Conservation (phyloP, 306 rosid genomes). For the Vicia villosa region DNA sequence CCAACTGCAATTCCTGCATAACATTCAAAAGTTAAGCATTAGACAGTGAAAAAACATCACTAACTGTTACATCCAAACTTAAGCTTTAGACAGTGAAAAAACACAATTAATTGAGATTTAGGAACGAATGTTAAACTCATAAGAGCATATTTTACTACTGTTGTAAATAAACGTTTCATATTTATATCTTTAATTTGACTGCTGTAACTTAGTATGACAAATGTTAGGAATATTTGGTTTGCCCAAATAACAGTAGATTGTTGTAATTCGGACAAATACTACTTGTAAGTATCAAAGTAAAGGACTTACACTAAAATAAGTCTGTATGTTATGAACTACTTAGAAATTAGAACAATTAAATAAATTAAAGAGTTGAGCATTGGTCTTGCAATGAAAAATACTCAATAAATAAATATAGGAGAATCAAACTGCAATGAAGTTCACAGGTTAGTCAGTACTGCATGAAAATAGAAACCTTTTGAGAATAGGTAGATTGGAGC, state of each 20-base stretch:
- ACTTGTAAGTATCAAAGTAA: slow-evolving; percentile 14
- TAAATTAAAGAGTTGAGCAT: slow-evolving; percentile 22
- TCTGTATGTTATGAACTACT: slow-evolving; percentile 14
- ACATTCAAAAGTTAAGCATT: slow-evolving; percentile 29
- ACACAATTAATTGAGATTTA: slow-evolving; percentile 6
- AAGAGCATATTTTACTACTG: slow-evolving; percentile 11
- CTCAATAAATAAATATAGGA: slow-evolving; percentile 26
- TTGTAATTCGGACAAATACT: slow-evolving; percentile 7
- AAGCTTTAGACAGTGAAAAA: slow-evolving; percentile 2
- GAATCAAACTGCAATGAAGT: slow-evolving; percentile 23
- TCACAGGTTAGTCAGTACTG: slow-evolving; percentile 21
- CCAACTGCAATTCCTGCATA: slow-evolving; percentile 72
- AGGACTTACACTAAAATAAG: slow-evolving; percentile 20
- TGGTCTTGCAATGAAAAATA: slow-evolving; percentile 27
- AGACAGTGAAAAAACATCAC: neutral
- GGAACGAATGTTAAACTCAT: slow-evolving; percentile 10
- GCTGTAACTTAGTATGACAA: slow-evolving; percentile 18
- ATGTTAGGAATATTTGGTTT: slow-evolving; percentile 19
- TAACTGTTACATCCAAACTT: slow-evolving; percentile 18
- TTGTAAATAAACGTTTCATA: slow-evolving; percentile 8
- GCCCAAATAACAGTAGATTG: slow-evolving; percentile 4
- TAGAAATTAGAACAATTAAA: slow-evolving; percentile 16
- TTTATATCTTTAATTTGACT: slow-evolving; percentile 3
- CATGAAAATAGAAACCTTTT: slow-evolving; percentile 63
- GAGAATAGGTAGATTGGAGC: slow-evolving; percentile 68